Conservation (phyloP, 768 basidiomycete genomes). For the Filobasidium wieringae region DNA sequence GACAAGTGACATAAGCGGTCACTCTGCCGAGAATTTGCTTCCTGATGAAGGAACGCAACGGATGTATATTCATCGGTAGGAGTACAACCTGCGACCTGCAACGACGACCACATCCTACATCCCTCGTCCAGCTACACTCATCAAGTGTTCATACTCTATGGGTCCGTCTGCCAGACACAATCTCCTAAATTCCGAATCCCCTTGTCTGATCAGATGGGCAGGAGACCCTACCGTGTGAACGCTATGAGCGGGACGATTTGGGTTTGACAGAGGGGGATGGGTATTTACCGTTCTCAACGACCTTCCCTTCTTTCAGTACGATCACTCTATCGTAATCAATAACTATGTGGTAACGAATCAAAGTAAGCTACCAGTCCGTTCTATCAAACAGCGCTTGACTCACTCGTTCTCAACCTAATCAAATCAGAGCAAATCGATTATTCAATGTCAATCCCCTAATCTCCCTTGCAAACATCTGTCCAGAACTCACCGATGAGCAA, state of each 20-base stretch:
- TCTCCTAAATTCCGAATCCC: constrained; percentile 19
- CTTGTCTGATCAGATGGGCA: constrained; percentile 17
- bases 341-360: constrained; percentile 6
- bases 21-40: too few species aligned
- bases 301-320: constrained; percentile 27
- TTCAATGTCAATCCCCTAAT: constrained; percentile 34
- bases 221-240: constrained; percentile 22
- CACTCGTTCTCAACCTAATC: background rate
- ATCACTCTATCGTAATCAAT: constrained; percentile 23
- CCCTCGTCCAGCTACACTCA: too few species aligned
- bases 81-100: too few species aligned
- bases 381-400: background rate
- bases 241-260: background rate
- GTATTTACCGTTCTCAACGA: constrained; percentile 32
- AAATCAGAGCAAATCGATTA: constrained; percentile 19
- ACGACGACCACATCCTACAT: too few species aligned
- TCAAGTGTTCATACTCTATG: constrained; percentile 28
- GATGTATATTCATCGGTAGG: too few species aligned
- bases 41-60: too few species aligned
- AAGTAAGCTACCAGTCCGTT: too few species aligned
- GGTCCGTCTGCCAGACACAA: constrained; percentile 34
- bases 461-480: too few species aligned
- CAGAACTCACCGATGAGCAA: constrained; percentile 28
- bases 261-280: background rate
- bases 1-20: too few species aligned